A percentile compares a stretch with the other conserved stretches of the same genome.
Evolutionary conservation across 805 yeast genomes (phyloP).

Genomic region (Wickerhamomyces silvicola): DNA sequence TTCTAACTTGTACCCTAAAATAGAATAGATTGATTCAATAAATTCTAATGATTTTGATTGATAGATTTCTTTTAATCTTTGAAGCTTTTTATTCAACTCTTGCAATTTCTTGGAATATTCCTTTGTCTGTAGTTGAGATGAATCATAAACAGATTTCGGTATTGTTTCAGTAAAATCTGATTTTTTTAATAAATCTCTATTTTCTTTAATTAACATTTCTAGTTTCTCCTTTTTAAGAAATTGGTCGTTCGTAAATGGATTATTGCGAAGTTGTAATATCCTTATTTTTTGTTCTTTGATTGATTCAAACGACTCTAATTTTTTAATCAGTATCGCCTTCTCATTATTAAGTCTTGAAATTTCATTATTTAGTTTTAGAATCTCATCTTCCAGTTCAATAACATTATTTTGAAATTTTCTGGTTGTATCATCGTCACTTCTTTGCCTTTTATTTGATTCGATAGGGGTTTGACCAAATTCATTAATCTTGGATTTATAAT

Average conservation of each 20-base stretch:
- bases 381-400: slow-evolving; percentile 34
- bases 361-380: slow-evolving; percentile 30
- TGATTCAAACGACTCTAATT: slow-evolving; percentile 27
- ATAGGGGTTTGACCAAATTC: slow-evolving; percentile 33
- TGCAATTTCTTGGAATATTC: slow-evolving; percentile 41
- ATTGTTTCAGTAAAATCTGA: slow-evolving; percentile 28
- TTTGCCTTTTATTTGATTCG: slow-evolving; percentile 26
- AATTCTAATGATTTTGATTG: slow-evolving; percentile 65
- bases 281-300: slow-evolving; percentile 35
- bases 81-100: slow-evolving; percentile 43
- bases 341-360: slow-evolving; percentile 32
- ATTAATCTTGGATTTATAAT: slow-evolving; percentile 46
- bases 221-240: slow-evolving; percentile 47
- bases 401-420: slow-evolving; percentile 22
- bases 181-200: slow-evolving; percentile 40
- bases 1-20: slow-evolving; percentile 71
- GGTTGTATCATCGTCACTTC: slow-evolving; percentile 17
- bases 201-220: slow-evolving; percentile 49
- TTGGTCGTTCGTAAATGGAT: slow-evolving; percentile 61
- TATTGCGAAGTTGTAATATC: slow-evolving; percentile 56
- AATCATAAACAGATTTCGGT: slow-evolving; percentile 59
- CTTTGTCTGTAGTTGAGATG: slow-evolving; percentile 49
- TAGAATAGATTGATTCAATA: slow-evolving; percentile 55
- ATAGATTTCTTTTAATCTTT: slow-evolving; percentile 50
- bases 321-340: slow-evolving; percentile 29